Evolutionary conservation across 2,329 filamentous ascomycete species (phyloP).

Genomic region (Mollisia scopiformis): DNA sequence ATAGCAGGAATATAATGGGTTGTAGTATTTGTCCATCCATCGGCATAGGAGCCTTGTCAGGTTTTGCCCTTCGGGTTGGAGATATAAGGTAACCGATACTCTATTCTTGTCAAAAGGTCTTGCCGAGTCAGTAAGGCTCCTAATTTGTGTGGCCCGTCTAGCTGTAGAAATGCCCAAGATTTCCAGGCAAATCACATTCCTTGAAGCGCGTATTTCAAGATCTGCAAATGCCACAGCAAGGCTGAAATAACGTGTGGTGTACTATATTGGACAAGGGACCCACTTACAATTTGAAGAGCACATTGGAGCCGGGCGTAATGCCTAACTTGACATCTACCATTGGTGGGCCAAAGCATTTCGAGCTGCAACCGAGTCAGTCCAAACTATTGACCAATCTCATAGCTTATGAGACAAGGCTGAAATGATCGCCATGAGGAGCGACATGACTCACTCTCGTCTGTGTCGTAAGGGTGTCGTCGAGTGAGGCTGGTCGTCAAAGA

Average conservation of each 20-base stretch:
- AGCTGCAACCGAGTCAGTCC: slow-evolving; percentile 39
- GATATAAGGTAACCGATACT: slow-evolving; percentile 56
- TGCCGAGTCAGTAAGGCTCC: slow-evolving; percentile 31
- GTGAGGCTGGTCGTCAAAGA: slow-evolving; percentile 56
- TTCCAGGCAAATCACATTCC: too few relatives aligned
- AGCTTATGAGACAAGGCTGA: slow-evolving; percentile 13
- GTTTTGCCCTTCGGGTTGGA: slow-evolving; percentile 44
- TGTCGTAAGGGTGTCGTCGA: slow-evolving; percentile 54
- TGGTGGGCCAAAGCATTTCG: slow-evolving; percentile 50
- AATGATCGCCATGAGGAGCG: slow-evolving; percentile 9
- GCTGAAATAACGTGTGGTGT: too few relatives aligned
- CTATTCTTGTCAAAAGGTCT: slow-evolving; percentile 58
- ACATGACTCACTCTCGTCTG: slow-evolving; percentile 38
- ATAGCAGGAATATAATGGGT: slow-evolving; percentile 48
- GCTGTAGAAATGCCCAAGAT: too few relatives aligned
- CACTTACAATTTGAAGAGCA: slow-evolving; percentile 58
- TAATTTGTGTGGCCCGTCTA: too few relatives aligned
- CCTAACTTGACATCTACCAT: slow-evolving; percentile 46
- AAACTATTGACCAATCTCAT: slow-evolving; percentile 13
- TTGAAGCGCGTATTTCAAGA: too few relatives aligned
- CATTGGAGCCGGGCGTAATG: slow-evolving; percentile 51
- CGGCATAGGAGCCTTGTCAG: slow-evolving; percentile 35
- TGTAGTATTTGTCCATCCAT: slow-evolving; percentile 32
- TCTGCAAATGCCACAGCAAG: too few relatives aligned
- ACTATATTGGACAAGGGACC: neutral